Conservation (phyloP, 805 yeast species). For the Henningerozyma blattae region DNA sequence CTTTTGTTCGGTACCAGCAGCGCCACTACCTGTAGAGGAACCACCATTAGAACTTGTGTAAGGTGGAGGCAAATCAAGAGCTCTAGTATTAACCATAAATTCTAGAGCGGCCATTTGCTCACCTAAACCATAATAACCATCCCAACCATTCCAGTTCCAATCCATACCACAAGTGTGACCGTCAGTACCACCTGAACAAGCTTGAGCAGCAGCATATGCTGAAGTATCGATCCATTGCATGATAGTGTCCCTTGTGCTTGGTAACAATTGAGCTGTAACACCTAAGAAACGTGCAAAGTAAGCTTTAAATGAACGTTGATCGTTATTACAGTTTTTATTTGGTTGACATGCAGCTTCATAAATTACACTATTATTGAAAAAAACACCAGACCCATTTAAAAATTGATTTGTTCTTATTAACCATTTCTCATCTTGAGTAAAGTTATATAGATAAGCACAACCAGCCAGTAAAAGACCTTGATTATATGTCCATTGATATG, state of each 20-base stretch:
- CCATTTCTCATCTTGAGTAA: conserved; percentile 61
- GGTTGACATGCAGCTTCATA: conserved; percentile 81
- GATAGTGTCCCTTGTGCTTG: conserved; percentile 29
- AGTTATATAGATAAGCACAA: conserved; percentile 66
- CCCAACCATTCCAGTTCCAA: conserved; percentile 65
- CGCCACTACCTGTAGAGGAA: conserved; percentile 50
- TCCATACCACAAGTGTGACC: conserved; percentile 80
- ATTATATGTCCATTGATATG: conserved; percentile 76
- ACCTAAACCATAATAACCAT: conserved; percentile 70
- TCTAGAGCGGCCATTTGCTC: conserved; percentile 87
- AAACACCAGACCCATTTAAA: conserved; percentile 41
- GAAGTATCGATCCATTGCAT: conserved; percentile 31
- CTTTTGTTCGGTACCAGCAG: conserved; percentile 47
- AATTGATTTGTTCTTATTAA: conserved; percentile 42
- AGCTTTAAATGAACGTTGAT: conserved; percentile 89
- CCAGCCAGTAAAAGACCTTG: conserved; percentile 73
- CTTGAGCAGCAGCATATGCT: conserved; percentile 62
- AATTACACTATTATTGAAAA: conserved; percentile 48
- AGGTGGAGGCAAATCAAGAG: conserved; percentile 38
- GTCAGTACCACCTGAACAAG: conserved; percentile 82
- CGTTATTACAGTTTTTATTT: conserved; percentile 54
- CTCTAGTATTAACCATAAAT: conserved; percentile 32
- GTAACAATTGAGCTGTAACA: conserved; percentile 58
- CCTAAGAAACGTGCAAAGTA: conserved; percentile 67
- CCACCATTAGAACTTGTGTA: conserved; percentile 57